These are phyloP conservation scores for Xylaria sp. DNA, from an alignment of 2,329 filamentous ascomycete species.

Conservation along the genomic window DNA sequence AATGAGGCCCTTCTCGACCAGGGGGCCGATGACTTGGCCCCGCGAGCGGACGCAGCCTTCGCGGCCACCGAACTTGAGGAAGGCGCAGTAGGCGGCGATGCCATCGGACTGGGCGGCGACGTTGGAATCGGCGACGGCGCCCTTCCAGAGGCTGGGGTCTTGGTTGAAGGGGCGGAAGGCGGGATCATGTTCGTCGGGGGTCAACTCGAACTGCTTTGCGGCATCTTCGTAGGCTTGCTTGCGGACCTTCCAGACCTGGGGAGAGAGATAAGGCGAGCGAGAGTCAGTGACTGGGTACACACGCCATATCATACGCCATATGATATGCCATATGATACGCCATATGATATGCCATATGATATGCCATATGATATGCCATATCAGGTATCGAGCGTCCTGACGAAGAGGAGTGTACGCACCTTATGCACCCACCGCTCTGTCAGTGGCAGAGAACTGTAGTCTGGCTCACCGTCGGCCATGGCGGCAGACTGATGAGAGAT, in stretches of 20 bases:
- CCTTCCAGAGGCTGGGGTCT: constrained; percentile 90
- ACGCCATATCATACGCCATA: not conserved
- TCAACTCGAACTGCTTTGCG: constrained; percentile 84
- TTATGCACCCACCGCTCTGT: constrained; percentile 87
- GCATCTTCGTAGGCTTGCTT: constrained; percentile 96
- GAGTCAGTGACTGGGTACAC: not conserved
- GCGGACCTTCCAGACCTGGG: constrained; percentile 91
- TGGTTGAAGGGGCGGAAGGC: constrained; percentile 88
- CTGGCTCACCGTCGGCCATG: constrained; percentile 87
- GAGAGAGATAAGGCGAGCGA: not conserved
- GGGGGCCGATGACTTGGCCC: constrained; percentile 76
- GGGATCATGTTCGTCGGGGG: constrained; percentile 85
- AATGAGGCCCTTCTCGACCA: constrained; percentile 90
- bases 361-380: not conserved
- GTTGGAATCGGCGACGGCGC: constrained; percentile 91
- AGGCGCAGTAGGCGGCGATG: constrained; percentile 86
- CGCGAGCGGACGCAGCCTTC: constrained; percentile 84
- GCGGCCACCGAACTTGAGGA: constrained; percentile 88
- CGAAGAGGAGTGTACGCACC: constrained; percentile 54
- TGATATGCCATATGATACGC: not conserved
- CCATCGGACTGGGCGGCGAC: constrained; percentile 97
- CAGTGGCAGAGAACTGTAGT: constrained; percentile 82
- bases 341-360: not conserved
- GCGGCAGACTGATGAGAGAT: constrained; percentile 38
- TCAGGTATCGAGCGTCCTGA: not conserved